Evolutionary conservation across 345 rosid genomes (phyloP).

Genomic region (Gossypium bickii): DNA sequence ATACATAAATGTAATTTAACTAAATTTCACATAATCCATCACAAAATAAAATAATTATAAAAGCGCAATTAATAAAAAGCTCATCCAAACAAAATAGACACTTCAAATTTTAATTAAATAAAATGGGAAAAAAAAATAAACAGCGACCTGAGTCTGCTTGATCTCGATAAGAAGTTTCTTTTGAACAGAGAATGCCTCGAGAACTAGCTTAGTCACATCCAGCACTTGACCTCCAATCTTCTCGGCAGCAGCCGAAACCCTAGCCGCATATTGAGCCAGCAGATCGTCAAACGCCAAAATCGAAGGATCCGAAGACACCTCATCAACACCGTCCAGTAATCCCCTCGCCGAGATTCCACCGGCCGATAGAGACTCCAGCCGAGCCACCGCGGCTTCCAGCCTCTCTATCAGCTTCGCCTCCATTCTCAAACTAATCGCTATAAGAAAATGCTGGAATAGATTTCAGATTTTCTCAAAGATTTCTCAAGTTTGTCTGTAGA

Average conservation of each 20-base stretch:
- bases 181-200: constrained; percentile 59
- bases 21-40: background rate
- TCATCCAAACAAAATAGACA: background rate
- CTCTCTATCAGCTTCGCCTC: constrained; percentile 71
- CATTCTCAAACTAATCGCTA: constrained; percentile 34
- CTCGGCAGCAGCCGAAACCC: constrained; percentile 65
- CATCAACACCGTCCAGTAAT: constrained; percentile 14
- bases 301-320: constrained; percentile 56
- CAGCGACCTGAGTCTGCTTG: constrained; percentile 61
- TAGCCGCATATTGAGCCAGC: constrained; percentile 46
- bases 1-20: background rate
- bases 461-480: background rate
- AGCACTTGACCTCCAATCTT: constrained; percentile 88
- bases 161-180: constrained; percentile 64
- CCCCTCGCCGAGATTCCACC: constrained; percentile 27
- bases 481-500: background rate
- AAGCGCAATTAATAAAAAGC: background rate
- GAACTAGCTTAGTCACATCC: constrained; percentile 61
- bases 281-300: constrained; percentile 75
- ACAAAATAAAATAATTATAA: background rate
- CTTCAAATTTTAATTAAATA: background rate
- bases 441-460: constrained; percentile 4
- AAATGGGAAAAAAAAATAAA: constrained; percentile 12
- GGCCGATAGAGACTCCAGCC: constrained; percentile 59
- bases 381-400: constrained; percentile 75